These are phyloP conservation scores for Geranium incanum DNA, from an alignment of 441 rosid species.

Conservation along the genomic window DNA sequence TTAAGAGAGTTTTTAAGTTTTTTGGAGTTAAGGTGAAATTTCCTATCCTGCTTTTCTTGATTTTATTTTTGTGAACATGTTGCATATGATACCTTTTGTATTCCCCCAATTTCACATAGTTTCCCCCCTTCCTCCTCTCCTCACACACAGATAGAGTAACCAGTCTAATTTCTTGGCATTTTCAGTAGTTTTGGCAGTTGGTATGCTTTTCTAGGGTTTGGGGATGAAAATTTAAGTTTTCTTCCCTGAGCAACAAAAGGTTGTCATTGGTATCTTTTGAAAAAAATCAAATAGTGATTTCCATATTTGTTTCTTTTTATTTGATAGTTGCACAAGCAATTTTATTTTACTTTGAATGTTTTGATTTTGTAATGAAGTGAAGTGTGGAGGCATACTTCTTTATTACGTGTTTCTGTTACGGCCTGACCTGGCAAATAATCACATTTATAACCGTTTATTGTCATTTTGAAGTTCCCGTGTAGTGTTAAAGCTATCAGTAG, in stretches of 20 bases:
- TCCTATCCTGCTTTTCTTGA: constrained; percentile 4
- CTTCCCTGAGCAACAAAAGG: constrained; percentile 1
- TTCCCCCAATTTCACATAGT: not conserved
- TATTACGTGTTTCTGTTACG: not conserved
- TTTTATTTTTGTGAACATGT: constrained; percentile 7
- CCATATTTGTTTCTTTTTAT: not conserved
- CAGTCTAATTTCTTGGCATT: not conserved
- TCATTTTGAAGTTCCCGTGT: constrained; percentile 5
- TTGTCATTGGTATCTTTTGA: constrained; percentile 15
- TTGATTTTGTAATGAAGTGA: not conserved
- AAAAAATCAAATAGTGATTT: not conserved
- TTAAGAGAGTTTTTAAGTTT: constrained; percentile 41
- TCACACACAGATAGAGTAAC: not conserved
- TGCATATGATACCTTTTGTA: not conserved
- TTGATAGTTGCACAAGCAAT: not conserved
- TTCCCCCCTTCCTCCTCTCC: not conserved
- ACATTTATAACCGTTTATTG: not conserved
- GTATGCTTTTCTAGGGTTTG: constrained; percentile 4
- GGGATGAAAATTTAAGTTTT: constrained; percentile 12
- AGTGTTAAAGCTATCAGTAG: not conserved
- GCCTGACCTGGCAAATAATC: no score
- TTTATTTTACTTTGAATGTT: not conserved
- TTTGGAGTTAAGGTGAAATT: constrained; percentile 59
- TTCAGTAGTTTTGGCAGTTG: constrained; percentile 4
- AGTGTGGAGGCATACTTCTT: not conserved